Base-by-base conservation (phyloP, 176 grass and related monocot species). In the Aegilops umbellulata region DNA sequence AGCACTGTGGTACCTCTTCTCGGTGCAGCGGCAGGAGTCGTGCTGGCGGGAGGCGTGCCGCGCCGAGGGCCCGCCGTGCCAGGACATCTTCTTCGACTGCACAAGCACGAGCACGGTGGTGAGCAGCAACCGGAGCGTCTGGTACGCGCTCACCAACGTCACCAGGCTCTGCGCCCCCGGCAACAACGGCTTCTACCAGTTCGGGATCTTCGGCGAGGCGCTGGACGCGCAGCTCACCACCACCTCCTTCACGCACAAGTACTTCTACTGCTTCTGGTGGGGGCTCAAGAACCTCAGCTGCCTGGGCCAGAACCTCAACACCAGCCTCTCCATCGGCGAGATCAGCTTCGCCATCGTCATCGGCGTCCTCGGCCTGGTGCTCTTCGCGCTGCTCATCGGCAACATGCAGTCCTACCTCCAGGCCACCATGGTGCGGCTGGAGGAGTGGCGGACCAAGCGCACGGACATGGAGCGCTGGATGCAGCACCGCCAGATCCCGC, bases 191-290 rank as follows among this genome's bases (percentile, higher is more conserved):
- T 92, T 93, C 83, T 99, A 94, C 87, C 85, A 76, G 75, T 99
- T 96, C 53, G 97, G 97, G 22, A 99, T 99, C 65, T 99, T 90
- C 82, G 76, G 8, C 1, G 97, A 98, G 76, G 97, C 97, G 49
- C 67, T 95, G 63, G 61, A 83, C 35, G 76, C 53, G 44, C 88
- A 83, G 46, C 77, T 98, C 32, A 91, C 92, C 19, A 94, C 94
- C 0, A 86, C 94, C 14, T 88, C 94, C n/a, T 98, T 98, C 87
- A 34, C 93, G 62, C 92, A 87, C 49, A 98, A 98, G 84, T 98
- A 95, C 87, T 92, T 95, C 86, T 98, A 95, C 84, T 95, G 94
- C 90, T 94, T 98, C 80, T 98, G 97, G 97, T 98, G 97, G 97
- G 97, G 97, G 19, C 89, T 98, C 34, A 98, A 98, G 84, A 98